Percentiles rank a stretch among this genome's conserved stretches.
Evolutionary conservation across 805 yeast species (phyloP).

Genomic region (Suhomyces prunicola): DNA sequence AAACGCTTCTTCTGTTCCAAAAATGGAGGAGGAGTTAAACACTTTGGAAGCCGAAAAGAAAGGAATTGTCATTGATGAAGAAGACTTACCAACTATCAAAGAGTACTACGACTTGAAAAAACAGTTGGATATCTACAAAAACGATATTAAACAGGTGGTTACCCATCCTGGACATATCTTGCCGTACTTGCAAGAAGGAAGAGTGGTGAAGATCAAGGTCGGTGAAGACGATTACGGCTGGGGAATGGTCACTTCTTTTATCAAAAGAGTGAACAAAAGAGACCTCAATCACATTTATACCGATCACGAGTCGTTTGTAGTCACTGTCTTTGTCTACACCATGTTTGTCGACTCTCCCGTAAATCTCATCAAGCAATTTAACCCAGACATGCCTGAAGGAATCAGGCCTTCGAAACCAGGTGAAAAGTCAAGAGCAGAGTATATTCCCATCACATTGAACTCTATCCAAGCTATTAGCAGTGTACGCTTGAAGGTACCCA

Average conservation of each 20-base stretch:
- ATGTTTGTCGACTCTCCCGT: slow-evolving; percentile 84
- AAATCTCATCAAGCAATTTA: slow-evolving; percentile 71
- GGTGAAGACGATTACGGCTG: slow-evolving; percentile 81
- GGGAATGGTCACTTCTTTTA: slow-evolving; percentile 82
- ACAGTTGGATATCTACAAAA: slow-evolving; percentile 66
- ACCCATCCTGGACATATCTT: slow-evolving; percentile 88
- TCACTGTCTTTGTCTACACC: slow-evolving; percentile 75
- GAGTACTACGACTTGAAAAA: slow-evolving; percentile 81
- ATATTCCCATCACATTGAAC: slow-evolving; percentile 79
- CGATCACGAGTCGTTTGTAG: slow-evolving; percentile 88
- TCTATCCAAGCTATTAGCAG: slow-evolving; percentile 76
- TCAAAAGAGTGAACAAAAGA: slow-evolving; percentile 66
- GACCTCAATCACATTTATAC: slow-evolving; percentile 55
- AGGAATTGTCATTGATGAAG: slow-evolving; percentile 50
- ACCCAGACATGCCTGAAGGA: slow-evolving; percentile 81
- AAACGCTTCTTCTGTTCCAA: slow-evolving; percentile 86
- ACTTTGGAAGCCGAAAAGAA: slow-evolving; percentile 50
- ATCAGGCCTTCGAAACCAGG: slow-evolving; percentile 77
- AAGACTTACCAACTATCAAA: slow-evolving; percentile 65
- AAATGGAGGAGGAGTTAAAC: slow-evolving; percentile 64
- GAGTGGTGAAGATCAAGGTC: slow-evolving; percentile 69
- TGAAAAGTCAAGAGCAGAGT: slow-evolving; percentile 69
- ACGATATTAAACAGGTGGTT: slow-evolving; percentile 75
- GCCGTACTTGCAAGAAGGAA: slow-evolving; percentile 84
- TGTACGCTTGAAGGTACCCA: slow-evolving; percentile 78